Base-by-base conservation (phyloP, 2,329 filamentous ascomycete genomes). In the Penicillium sp. region DNA sequence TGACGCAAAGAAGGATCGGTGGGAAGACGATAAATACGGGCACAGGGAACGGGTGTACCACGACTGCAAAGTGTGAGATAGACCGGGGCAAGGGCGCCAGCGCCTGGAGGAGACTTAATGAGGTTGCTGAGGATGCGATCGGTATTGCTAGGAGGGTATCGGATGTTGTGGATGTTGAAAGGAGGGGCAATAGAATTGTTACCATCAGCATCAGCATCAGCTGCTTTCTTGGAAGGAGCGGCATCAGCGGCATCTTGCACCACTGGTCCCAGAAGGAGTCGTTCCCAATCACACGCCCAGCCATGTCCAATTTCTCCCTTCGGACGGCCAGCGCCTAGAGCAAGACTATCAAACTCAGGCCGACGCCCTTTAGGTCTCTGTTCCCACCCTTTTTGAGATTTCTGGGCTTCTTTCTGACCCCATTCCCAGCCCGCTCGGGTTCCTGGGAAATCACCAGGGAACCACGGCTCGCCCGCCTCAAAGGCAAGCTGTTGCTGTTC, bases 1-100 rank as follows among this genome's bases (percentile, higher is more conserved):
- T 79, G 75, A 15, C 88, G 84, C 1, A 92, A 80, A 31, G 82
- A 75, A 2, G 71, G 56, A 49, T 80, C 73, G 3, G 77, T 73
- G n/a, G 93, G 90, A 15, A 97, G 84, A 14, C 90, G 87, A 74
- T 97, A 99, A 61, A 97, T 86, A 33, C 94, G 85, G 4, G 93
- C 90, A 70, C 88, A 89, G 3, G 85, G 77, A 0, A 76, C 79
- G 3, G 87, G 89, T 1, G 88, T 83, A 25, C 94, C 93, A 53
- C 90, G 85, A 37, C 81, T 79, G 8, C 89, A 69, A 44, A 94
- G 80, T 0, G 79, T 85, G 51, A 97, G 78, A 48, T 82, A 83
- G 44, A 92, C 81, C 0, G 85, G 88, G 50, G 87, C 75, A 2
- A 86, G 68, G 2, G 73, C 69, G 25, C 70, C 66, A 18, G 56